These are phyloP conservation scores for Sclerotinia borealis DNA, from an alignment of 2,329 filamentous ascomycete genomes.

Conservation along the genomic window DNA sequence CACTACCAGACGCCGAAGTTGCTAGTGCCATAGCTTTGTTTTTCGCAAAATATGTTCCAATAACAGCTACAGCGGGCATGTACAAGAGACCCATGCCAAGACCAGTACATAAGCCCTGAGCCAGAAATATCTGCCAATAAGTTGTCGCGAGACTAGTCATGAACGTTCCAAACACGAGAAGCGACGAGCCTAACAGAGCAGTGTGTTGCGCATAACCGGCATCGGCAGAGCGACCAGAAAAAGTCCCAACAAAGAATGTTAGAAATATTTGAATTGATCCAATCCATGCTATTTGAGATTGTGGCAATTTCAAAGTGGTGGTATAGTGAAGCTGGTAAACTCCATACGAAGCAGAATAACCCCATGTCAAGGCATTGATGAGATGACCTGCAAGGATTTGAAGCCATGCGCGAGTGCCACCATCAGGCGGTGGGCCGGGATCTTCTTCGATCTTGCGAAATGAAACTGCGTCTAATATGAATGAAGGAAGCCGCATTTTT, in stretches of 20 bases:
- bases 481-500: too few relatives aligned
- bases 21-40: slow-evolving; percentile 33
- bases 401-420: slow-evolving; percentile 27
- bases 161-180: slow-evolving; percentile 33
- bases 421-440: slow-evolving; percentile 6
- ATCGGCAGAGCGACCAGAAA: slow-evolving; percentile 34
- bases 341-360: slow-evolving; percentile 34
- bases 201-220: slow-evolving; percentile 33
- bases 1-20: slow-evolving; percentile 32
- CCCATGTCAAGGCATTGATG: slow-evolving; percentile 30
- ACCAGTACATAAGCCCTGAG: slow-evolving; percentile 37
- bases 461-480: background rate
- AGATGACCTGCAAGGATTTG: slow-evolving; percentile 29
- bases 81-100: slow-evolving; percentile 37
- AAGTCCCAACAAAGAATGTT: slow-evolving; percentile 34
- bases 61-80: slow-evolving; percentile 33
- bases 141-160: slow-evolving; percentile 33
- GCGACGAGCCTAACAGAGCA: slow-evolving; percentile 10
- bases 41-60: slow-evolving; percentile 36
- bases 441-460: background rate
- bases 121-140: slow-evolving; percentile 38
- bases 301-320: slow-evolving; percentile 25
- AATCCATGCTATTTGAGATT: slow-evolving; percentile 39
- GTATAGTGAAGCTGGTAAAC: slow-evolving; percentile 39
- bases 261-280: slow-evolving; percentile 37